Base-by-base conservation (phyloP, 2,329 filamentous ascomycete species). In the Erysiphe pulchra region DNA sequence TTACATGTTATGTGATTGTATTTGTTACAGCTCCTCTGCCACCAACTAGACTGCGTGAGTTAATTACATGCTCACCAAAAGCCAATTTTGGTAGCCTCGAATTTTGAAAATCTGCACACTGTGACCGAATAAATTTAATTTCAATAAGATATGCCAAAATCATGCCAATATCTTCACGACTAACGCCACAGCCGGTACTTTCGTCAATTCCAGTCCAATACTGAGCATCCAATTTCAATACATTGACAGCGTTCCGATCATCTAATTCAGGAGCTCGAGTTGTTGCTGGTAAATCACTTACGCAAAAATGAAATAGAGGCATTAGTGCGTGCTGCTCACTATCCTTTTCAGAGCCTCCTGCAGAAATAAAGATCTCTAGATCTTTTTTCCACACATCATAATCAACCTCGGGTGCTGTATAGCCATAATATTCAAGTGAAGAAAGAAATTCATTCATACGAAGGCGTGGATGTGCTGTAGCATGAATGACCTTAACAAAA, bases 361-460 rank as follows among this genome's bases (percentile, higher is more conserved):
- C 39, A 47, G 68, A 61, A 7, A 65, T 57, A 43, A 66, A 66
- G 13, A 65, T 69, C 18, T 80, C 72, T 48, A 92, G 67, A 52
- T 70, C 69, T 30, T 65, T 63, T 50, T 71, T 72, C 83, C 83
- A 92, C 7, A 69, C 64, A 2, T 69, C 60, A 56, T 90, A 92
- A 33, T 69, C 63, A 2, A 80, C 68, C 50, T 76, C 68, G 0
- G 78, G 74, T 0, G 76, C 71, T 24, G 67, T 57, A 61, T 84
- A 92, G 24, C 83, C 83, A 57, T 82, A 92, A 17, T 65, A 67
- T 56, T 77, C 69, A 8, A 92, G 66, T 0, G 71, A 66, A 17
- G 70, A 69, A n/a, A 90, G 68, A 61, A 75, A 92, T 57, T 83
- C 69, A 61, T 79, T 83, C 67, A 86, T 77, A 2, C 73, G 74